phyloP scores from a whole-genome alignment of 257 asterid genomes.

The Solanum lignicaule region DNA sequence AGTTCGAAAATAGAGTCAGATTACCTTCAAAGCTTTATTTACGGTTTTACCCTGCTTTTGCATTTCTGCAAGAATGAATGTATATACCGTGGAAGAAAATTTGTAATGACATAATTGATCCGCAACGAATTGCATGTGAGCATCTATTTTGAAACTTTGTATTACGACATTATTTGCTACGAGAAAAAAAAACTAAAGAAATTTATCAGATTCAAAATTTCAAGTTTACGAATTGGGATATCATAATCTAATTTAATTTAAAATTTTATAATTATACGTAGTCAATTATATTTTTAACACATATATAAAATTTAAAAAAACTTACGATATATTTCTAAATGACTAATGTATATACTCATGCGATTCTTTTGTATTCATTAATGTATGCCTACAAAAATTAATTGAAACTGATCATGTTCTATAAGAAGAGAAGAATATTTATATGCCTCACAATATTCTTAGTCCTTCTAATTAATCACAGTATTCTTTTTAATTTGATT shows the following conservation, averaged over 20 bases:
- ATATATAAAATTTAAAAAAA: not conserved
- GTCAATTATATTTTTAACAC: not conserved
- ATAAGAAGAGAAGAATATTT: not conserved
- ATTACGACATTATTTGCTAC: not conserved
- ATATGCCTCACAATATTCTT: not conserved
- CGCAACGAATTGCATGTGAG: not conserved
- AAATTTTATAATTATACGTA: not conserved
- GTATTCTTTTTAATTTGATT: not conserved
- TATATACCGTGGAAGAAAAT: not conserved
- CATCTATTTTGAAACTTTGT: not conserved
- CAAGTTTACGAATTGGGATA: fast-evolving
- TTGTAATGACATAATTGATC: not conserved
- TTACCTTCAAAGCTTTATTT: not conserved
- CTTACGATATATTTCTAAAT: not conserved
- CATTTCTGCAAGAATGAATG: not conserved
- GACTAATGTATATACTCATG: not conserved
- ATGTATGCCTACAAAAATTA: not conserved
- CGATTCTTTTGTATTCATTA: not conserved
- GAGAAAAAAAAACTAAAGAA: not conserved
- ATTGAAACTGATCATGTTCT: not conserved
- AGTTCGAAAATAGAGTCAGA: not conserved
- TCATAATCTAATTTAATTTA: not conserved
- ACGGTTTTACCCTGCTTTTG: not conserved
- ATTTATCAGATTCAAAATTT: not conserved
- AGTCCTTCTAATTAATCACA: not conserved